Conservation (phyloP, 2,329 filamentous ascomycete species). For the Alternaria panax region DNA sequence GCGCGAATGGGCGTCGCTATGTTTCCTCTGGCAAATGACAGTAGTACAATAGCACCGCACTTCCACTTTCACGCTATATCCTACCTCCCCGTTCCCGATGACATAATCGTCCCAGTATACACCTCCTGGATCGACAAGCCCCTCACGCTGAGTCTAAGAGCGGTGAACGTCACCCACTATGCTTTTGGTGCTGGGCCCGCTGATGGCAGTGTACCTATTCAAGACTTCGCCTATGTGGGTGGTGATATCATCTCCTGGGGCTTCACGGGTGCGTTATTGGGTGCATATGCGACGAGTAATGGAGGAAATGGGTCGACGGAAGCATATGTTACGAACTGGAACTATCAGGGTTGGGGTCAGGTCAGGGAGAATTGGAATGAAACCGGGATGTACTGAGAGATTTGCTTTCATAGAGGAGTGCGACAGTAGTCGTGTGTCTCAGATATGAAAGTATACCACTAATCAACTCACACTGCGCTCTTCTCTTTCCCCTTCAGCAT, state of each 20-base stretch:
- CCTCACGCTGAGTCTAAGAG: constrained; percentile 54
- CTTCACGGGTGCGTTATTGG: constrained; percentile 57
- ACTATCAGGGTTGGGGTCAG: constrained; percentile 31
- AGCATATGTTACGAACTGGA: constrained; percentile 60
- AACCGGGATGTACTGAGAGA: background rate
- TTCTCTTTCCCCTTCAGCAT: no score
- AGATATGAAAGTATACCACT: background rate
- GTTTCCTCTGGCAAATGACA: constrained; percentile 21
- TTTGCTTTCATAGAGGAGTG: background rate
- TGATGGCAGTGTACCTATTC: constrained; percentile 11
- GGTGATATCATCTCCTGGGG: constrained; percentile 41
- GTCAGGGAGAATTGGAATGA: constrained; percentile 21
- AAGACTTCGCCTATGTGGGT: constrained; percentile 32
- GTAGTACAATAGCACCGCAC: constrained; percentile 39
- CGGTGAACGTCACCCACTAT: constrained; percentile 58
- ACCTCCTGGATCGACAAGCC: constrained; percentile 45
- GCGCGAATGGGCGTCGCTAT: constrained; percentile 55
- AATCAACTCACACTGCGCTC: background rate
- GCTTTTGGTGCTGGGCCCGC: constrained; percentile 38
- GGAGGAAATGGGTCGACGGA: constrained; percentile 54
- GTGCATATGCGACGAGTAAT: constrained; percentile 63
- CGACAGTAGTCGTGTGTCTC: background rate
- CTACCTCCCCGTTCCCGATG: constrained; percentile 49
- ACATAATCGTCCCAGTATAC: constrained; percentile 52
- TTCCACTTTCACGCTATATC: constrained; percentile 57